phyloP scores from a whole-genome alignment of 345 rosid species.

The Ailanthus altissimus region DNA sequence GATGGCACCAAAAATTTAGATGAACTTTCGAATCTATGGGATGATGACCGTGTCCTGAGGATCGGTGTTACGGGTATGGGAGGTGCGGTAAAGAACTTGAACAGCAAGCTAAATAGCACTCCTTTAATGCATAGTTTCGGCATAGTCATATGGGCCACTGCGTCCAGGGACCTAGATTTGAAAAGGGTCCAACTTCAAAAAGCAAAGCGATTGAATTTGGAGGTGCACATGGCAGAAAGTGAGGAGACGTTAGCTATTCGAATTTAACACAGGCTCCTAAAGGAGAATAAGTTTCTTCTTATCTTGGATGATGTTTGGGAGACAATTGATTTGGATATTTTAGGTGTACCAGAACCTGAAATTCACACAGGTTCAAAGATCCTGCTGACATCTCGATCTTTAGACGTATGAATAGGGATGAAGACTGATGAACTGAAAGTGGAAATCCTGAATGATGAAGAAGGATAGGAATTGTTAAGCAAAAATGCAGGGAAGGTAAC shows the following conservation, averaged over 20 bases:
- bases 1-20: conserved; percentile 31
- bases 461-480: conserved; percentile 32
- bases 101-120: conserved; percentile 25
- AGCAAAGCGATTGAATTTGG: conserved; percentile 32
- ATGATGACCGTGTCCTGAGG: conserved; percentile 20
- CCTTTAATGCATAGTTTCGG: not conserved
- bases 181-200: conserved; percentile 30
- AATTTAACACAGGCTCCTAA: conserved; percentile 12
- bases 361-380: conserved; percentile 19
- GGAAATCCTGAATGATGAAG: conserved; percentile 22
- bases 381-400: conserved; percentile 25
- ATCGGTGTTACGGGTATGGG: conserved; percentile 39
- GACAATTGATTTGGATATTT: conserved; percentile 20
- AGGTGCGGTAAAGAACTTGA: conserved; percentile 35
- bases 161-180: conserved; percentile 23
- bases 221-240: conserved; percentile 22
- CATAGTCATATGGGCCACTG: conserved; percentile 33
- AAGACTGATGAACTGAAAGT: conserved; percentile 29
- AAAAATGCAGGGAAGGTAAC: conserved; percentile 22
- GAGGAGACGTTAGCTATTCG: conserved; percentile 24
- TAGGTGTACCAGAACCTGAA: conserved; percentile 31
- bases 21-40: conserved; percentile 14
- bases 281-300: conserved; percentile 31
- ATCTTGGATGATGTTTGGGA: conserved; percentile 41
- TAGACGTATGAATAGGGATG: conserved; percentile 29